Evolutionary conservation across 805 yeast genomes (phyloP).

Genomic region (Lachancea waltii): DNA sequence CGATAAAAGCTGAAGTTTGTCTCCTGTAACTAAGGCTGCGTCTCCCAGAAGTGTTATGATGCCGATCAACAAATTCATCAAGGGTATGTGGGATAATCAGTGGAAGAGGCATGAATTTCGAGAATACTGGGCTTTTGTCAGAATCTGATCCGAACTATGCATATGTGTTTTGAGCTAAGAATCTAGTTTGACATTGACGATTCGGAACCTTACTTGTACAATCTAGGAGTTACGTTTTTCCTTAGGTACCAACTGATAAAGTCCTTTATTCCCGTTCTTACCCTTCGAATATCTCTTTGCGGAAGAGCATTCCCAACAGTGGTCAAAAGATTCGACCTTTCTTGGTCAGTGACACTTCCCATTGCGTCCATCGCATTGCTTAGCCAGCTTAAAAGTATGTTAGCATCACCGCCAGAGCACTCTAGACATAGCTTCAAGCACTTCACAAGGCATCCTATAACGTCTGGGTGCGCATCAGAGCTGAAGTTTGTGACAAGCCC

Average conservation of each 20-base stretch:
- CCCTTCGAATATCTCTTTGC: conserved; percentile 65
- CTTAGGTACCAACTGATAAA: conserved; percentile 80
- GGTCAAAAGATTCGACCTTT: conserved; percentile 54
- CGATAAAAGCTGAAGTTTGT: too few species aligned
- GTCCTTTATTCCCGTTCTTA: conserved; percentile 64
- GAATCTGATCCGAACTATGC: too few species aligned
- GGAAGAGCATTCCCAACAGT: conserved; percentile 54
- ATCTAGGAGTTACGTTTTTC: conserved; percentile 53
- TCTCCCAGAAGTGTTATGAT: too few species aligned
- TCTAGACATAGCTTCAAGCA: conserved; percentile 50
- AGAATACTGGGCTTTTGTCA: too few species aligned
- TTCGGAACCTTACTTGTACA: conserved; percentile 17
- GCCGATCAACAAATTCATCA: too few species aligned
- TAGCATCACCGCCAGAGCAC: conserved; percentile 32
- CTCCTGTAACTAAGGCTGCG: too few species aligned
- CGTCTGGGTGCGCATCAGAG: conserved; percentile 61
- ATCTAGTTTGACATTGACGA: neutral
- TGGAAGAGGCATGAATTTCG: too few species aligned
- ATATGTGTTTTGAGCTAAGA: too few species aligned
- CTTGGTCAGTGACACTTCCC: conserved; percentile 58
- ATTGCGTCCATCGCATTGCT: conserved; percentile 47
- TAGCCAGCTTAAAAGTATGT: conserved; percentile 49
- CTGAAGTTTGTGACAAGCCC: conserved; percentile 73
- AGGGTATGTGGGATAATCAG: too few species aligned
- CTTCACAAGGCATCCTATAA: conserved; percentile 65